These are phyloP conservation scores for Lactuca saligna DNA, from an alignment of 129 eudicot species.

Conservation along the genomic window DNA sequence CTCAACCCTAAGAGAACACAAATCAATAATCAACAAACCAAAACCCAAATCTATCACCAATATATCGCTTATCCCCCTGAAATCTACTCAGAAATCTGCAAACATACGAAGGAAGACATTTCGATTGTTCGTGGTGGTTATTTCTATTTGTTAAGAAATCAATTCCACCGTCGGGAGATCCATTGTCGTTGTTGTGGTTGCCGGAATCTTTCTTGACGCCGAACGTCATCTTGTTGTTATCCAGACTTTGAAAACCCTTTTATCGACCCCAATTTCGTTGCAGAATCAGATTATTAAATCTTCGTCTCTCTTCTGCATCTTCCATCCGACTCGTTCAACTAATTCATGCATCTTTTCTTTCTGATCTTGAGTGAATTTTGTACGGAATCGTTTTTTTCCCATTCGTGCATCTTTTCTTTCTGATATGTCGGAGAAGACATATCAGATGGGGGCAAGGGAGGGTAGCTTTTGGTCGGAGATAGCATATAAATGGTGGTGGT, in stretches of 20 bases:
- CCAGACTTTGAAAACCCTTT: constrained; percentile 82
- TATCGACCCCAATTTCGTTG: constrained; percentile 65
- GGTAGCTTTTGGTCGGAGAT: too few relatives aligned
- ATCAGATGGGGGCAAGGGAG: too few relatives aligned
- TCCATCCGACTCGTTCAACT: constrained; percentile 79
- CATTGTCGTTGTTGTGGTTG: constrained; percentile 18
- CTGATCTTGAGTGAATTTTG: constrained; percentile 63
- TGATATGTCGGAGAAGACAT: too few relatives aligned
- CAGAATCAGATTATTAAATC: constrained; percentile 44
- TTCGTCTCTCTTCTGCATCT: constrained; percentile 76
- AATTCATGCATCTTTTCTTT: constrained; percentile 74
- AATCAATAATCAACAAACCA: too few relatives aligned
- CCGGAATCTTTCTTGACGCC: constrained; percentile 46
- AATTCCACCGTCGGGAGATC: constrained; percentile 26
- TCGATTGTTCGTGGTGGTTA: constrained; percentile 29
- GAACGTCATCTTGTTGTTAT: constrained; percentile 70
- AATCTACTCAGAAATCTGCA: too few relatives aligned
- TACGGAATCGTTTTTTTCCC: constrained; percentile 62
- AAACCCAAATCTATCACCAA: too few relatives aligned
- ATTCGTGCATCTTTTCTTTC: too few relatives aligned
- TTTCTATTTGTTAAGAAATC: constrained; percentile 24
- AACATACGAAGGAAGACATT: too few relatives aligned
- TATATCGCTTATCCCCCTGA: too few relatives aligned
- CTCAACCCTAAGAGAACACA: too few relatives aligned
- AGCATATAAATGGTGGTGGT: too few relatives aligned